Evolutionary conservation across 2,329 filamentous ascomycete species (phyloP), one percentile per base, ranked within the genome.

Genomic region (Exophiala lecanii-corni): DNA sequence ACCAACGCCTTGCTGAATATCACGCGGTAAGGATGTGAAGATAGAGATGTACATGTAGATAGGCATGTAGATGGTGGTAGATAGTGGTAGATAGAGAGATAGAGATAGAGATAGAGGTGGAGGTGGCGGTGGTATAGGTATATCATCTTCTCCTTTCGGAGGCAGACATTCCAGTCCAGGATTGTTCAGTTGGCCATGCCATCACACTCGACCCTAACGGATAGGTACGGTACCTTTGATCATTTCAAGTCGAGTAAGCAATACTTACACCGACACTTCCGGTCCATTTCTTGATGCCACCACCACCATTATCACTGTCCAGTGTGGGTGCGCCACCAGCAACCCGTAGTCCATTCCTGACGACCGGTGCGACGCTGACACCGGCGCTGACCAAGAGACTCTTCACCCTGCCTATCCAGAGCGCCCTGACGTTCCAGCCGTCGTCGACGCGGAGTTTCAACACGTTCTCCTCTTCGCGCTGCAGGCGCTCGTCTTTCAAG

Each of bases 331-430:
- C 42, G 10, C 7, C 21, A 18, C 17, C 16, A 28, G 38, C 25
- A 9, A 32, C 15, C n/a, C 30, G 25, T n/a, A 23, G 34, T 7
- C 26, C 23, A 9, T 18, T 36, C 36, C 26, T 39, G 5, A 31
- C 19, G 5, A 44, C 59, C 9, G 68, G 73, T 60, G 94, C 89
- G 42, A 98, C 79, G 38, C 81, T 86, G 44, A 88, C 87, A 7
- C 92, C 92, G 31, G 95, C 74, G 56, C 88, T 94, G 62, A 97
- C 94, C 44, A 98, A 74, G 46, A 98, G 70, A 54, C 94, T 91
- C 69, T 97, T 95, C 47, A 94, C 78, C 41, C 89, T 77, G 2
- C 91, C 89, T 63, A 97, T 91, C 91, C 92, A 98, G 16, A 97
- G 68, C 38, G 97, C 63, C 1, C 89, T 86, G 41, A 96, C 79